Evolutionary conservation across 2,329 filamentous ascomycete genomes (phyloP), one percentile per base, ranked within the genome.

Genomic region (Arthroderma sp.): DNA sequence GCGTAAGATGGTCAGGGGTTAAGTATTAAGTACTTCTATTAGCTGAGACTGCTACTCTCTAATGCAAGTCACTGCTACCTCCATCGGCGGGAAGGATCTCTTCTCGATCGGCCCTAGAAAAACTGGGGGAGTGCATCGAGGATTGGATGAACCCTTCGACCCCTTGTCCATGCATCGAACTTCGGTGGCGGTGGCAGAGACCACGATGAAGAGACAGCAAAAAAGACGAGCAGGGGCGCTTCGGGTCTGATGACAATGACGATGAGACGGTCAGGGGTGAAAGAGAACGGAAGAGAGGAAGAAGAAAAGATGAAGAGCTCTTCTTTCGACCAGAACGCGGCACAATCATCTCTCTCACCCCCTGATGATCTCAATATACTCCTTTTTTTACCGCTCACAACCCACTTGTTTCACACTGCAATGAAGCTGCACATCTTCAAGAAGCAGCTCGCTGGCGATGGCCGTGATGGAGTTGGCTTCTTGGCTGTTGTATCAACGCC

Each of bases 1-100:
- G 47, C 47, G 47, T 51, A 51, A 51, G 47, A 31, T 15, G 47
- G 47, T 33, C 47, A 51, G 47, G 47, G 47, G 47, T 19, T 7
- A 31, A 13, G 47, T 28, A 28, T 13, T 13, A n/a, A n/a, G 13
- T 49, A 49, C 43, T 49, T 49, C 19, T 4, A 17, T 25, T 31
- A 31, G 8, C 25, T 5, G 19, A 25, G 7, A 3, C n/a, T 11
- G 13, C 47, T 11, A 19, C 4, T n/a, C n/a, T n/a, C n/a, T 6
- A 43, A 1, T 6, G 35, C 31, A 19, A 3, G 39, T 43, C 39
- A 21, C 39, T 43, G 15, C n/a, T 43, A 43, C 39, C n/a, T 43
- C 4, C n/a, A 13, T 8, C 39, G 39, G 17, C 39, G 39, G 35
- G 39, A 43, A 43, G 39, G 15, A 6, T 15, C 8, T 43, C n/a